Percentiles rank a stretch among this genome's conserved stretches.
These are phyloP conservation scores for Artemisia argyi DNA, from an alignment of 129 eudicot genomes.

Conservation along the genomic window DNA sequence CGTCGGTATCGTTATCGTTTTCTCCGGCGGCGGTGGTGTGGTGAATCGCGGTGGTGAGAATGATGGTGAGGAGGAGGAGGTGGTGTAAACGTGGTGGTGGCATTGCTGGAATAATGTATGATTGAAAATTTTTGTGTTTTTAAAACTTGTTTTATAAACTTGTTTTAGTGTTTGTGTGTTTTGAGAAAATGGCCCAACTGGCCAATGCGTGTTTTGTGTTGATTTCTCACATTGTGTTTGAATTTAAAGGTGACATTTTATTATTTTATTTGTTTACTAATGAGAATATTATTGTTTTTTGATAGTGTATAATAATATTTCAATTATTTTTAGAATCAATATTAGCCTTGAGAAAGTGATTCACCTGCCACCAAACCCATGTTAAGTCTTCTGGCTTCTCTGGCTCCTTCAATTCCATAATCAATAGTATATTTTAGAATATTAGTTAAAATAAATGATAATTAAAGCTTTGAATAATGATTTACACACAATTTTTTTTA, in stretches of 20 bases:
- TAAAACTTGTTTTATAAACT: too few species aligned
- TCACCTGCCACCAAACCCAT: conserved; percentile 45
- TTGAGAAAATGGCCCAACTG: conserved; percentile 32
- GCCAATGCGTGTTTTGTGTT: conserved; percentile 38
- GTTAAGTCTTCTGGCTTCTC: conserved; percentile 30
- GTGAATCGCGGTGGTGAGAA: conserved; percentile 31
- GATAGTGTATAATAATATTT: background rate
- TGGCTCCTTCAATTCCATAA: conserved; percentile 22
- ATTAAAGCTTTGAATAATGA: background rate
- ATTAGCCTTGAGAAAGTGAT: conserved; percentile 29
- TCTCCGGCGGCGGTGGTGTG: conserved; percentile 33
- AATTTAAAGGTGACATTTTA: conserved; percentile 23
- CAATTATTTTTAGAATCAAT: conserved; percentile 14
- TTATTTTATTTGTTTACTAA: background rate
- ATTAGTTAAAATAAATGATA: conserved; percentile 3
- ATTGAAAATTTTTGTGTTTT: background rate
- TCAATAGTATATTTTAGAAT: background rate
- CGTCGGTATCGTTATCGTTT: conserved; percentile 23
- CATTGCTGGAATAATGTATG: conserved; percentile 1
- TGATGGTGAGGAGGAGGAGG: conserved; percentile 26
- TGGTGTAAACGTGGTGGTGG: conserved; percentile 34
- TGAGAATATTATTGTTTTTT: background rate
- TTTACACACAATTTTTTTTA: background rate
- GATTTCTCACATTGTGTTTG: conserved; percentile 12
- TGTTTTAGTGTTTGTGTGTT: background rate